Evolutionary conservation across 2,329 filamentous ascomycete species (phyloP).

Genomic region (Monosporascus sp.): DNA sequence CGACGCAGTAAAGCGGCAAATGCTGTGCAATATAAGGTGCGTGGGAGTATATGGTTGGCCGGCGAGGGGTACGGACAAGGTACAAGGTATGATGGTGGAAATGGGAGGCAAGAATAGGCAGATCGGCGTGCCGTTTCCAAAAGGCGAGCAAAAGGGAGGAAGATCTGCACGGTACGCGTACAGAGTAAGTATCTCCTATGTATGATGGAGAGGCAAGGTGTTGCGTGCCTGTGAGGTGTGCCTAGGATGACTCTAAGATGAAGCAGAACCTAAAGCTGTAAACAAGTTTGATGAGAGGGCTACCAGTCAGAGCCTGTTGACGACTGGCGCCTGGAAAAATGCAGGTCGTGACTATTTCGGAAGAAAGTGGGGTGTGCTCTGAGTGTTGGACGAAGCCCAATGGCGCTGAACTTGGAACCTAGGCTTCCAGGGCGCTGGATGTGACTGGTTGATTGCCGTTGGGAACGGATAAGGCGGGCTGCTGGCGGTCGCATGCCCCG

Average conservation of each 20-base stretch:
- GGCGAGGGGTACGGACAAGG: not conserved
- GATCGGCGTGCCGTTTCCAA: too few species aligned
- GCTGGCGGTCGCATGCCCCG: not conserved
- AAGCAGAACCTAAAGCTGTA: too few species aligned
- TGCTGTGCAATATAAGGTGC: constrained; percentile 22
- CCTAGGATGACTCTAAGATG: too few species aligned
- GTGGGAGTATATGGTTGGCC: constrained; percentile 26
- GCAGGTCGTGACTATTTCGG: not conserved
- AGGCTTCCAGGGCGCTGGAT: not conserved
- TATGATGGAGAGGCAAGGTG: too few species aligned
- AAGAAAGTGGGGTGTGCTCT: not conserved
- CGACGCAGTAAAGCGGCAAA: constrained; percentile 25
- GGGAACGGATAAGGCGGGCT: not conserved
- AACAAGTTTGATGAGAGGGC: too few species aligned
- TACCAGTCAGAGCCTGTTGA: not conserved
- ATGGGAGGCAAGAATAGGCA: too few species aligned
- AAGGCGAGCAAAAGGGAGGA: too few species aligned
- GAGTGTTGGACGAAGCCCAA: not conserved
- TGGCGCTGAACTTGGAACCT: not conserved
- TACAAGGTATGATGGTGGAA: not conserved
- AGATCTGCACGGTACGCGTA: too few species aligned
- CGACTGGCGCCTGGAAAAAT: not conserved
- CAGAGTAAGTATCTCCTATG: too few species aligned
- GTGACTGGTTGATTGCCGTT: not conserved
- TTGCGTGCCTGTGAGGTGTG: too few species aligned